A percentile compares a stretch with the other conserved stretches of the same genome.
phyloP scores from a whole-genome alignment of 768 basidiomycete genomes.

The Gautieria morchelliformis region DNA sequence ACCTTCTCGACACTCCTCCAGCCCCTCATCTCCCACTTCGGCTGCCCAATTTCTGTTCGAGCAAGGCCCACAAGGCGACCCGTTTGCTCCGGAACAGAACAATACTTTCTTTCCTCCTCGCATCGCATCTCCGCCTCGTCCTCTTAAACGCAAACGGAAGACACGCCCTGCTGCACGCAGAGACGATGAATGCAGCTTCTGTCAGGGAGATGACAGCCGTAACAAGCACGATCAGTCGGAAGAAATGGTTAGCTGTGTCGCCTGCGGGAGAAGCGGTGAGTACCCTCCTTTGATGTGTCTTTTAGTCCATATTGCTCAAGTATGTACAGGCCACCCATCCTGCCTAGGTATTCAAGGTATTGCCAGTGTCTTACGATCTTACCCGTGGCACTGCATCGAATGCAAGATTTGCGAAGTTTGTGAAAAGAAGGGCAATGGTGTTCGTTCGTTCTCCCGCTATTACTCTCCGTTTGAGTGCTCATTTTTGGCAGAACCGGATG shows the following conservation, averaged over 20 bases:
- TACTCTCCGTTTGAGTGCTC: constrained; percentile 12
- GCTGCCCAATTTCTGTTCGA: constrained; percentile 28
- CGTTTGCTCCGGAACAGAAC: constrained; percentile 60
- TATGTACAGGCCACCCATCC: constrained; percentile 64
- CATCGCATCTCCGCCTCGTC: constrained; percentile 31
- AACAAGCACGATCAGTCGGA: constrained; percentile 56
- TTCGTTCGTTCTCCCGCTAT: constrained; percentile 41
- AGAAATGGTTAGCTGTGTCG: constrained; percentile 64
- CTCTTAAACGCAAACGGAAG: constrained; percentile 35
- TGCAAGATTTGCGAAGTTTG: constrained; percentile 93
- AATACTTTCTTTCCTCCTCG: constrained; percentile 40
- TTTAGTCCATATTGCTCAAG: constrained; percentile 1
- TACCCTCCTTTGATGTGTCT: constrained; percentile 8
- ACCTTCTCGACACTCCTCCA: constrained; percentile 11
- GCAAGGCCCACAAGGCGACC: constrained; percentile 71
- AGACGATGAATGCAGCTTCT: constrained; percentile 71
- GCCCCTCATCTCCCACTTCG: constrained; percentile 33
- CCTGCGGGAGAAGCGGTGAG: constrained; percentile 78
- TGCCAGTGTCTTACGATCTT: constrained; percentile 52
- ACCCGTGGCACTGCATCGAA: constrained; percentile 82
- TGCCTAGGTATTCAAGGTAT: constrained; percentile 61
- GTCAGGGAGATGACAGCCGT: constrained; percentile 50
- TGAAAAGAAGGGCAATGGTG: constrained; percentile 77
- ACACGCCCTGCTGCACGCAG: constrained; percentile 23
- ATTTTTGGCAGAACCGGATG: constrained; percentile 50